These are phyloP conservation scores for Singerocomus inundabilis DNA, from an alignment of 1,284 basidiomycete genomes.

Conservation along the genomic window DNA sequence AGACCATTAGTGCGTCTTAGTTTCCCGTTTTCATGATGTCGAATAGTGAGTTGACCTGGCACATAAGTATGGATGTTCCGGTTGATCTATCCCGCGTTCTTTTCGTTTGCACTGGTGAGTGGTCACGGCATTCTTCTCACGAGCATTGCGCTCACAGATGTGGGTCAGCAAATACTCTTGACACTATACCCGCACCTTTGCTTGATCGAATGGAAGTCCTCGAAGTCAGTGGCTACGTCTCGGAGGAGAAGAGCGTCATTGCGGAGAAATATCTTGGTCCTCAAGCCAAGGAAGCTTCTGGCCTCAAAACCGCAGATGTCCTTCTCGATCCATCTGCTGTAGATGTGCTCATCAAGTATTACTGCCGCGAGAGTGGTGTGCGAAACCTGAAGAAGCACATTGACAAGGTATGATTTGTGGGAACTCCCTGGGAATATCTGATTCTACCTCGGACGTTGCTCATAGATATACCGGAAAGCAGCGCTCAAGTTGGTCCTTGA, in stretches of 20 bases:
- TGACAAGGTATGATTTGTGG: conserved; percentile 67
- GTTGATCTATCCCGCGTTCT: conserved; percentile 95
- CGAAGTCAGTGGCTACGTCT: conserved; percentile 95
- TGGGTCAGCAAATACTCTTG: conserved; percentile 75
- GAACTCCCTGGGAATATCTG: background rate
- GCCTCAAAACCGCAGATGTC: conserved; percentile 84
- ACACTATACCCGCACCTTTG: conserved; percentile 95
- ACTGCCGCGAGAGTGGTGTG: conserved; percentile 96
- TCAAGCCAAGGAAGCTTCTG: conserved; percentile 90
- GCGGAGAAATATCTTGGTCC: conserved; percentile 91
- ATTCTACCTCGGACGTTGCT: conserved; percentile 3
- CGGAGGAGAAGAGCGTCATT: conserved; percentile 94
- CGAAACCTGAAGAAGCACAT: conserved; percentile 94
- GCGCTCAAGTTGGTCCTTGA: conserved; percentile 92
- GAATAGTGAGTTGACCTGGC: conserved; percentile 8
- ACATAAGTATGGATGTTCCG: conserved; percentile 87
- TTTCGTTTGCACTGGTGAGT: conserved; percentile 88
- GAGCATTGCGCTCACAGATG: background rate
- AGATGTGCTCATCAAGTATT: conserved; percentile 92
- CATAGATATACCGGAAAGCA: conserved; percentile 94
- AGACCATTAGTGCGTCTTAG: conserved; percentile 81
- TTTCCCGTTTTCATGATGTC: background rate
- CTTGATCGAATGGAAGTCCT: conserved; percentile 98
- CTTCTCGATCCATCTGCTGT: conserved; percentile 76
- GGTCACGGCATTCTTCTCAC: background rate